Percentiles rank a stretch among this genome's conserved stretches.
phyloP scores from a whole-genome alignment of 1,284 basidiomycete genomes.

The Apiotrichum porosum region DNA sequence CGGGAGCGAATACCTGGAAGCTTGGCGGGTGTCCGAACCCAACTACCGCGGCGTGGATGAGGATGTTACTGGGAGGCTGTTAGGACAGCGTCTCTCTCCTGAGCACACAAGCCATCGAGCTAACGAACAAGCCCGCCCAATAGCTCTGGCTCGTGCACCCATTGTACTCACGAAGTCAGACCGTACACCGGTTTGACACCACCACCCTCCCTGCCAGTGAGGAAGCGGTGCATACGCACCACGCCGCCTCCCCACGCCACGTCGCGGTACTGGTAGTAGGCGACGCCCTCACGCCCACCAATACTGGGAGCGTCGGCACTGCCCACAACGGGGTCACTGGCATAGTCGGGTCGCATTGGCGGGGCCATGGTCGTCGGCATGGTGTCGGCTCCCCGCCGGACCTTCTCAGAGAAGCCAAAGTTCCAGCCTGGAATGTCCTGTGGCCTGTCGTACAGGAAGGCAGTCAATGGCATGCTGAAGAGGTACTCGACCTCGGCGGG shows the following conservation, averaged over 20 bases:
- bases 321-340: conserved; percentile 4
- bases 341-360: conserved; percentile 12
- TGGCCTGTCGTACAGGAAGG: conserved; percentile 63
- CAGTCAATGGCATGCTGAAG: conserved; percentile 72
- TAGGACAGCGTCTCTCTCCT: background rate
- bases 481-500: conserved; percentile 67
- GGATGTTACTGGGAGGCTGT: conserved; percentile 56
- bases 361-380: conserved; percentile 5
- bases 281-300: conserved; percentile 30
- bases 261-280: conserved; percentile 64
- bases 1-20: conserved; percentile 60
- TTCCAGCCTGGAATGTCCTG: conserved; percentile 55
- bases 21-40: conserved; percentile 60
- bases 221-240: conserved; percentile 66
- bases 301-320: conserved; percentile 11
- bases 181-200: conserved; percentile 79
- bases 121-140: background rate
- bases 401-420: conserved; percentile 30
- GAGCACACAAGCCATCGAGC: too few relatives aligned
- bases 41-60: conserved; percentile 63
- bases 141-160: conserved; percentile 31
- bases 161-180: conserved; percentile 64
- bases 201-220: conserved; percentile 72
- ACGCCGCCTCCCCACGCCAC: conserved; percentile 49
- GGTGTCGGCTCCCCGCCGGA: conserved; percentile 17